Evolutionary conservation across 2,329 filamentous ascomycete genomes (phyloP), one percentile per base, ranked within the genome.

Genomic region (Ascochyta rabiei): DNA sequence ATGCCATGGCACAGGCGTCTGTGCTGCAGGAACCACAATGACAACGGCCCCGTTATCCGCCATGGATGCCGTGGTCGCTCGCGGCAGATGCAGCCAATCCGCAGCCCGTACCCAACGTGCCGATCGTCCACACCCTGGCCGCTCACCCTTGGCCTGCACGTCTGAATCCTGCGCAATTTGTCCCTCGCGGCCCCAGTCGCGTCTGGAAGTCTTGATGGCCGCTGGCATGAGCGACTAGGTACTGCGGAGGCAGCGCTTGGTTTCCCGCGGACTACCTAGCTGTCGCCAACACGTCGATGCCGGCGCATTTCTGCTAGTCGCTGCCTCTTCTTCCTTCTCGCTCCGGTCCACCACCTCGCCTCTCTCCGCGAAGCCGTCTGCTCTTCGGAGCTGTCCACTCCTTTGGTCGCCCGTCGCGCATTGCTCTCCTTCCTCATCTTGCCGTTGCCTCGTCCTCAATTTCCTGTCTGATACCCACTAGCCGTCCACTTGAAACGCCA

Each of bases 371-470:
- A 59, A 56, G 44, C 52, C 47, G 56, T 66, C 74, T 70, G 72
- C 68, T 74, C 72, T 69, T 59, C 58, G 58, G 68, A 71, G 74
- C 74, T 66, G 74, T 76, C 74, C 74, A 69, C 66, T 76, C 74
- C 69, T 76, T 76, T 64, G 47, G 55, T 33, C 26, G 53, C 42
- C 56, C 49, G 55, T 33, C 26, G 53, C 42, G 56, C 49, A 47
- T 50, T 31, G 43, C 49, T 59, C 51, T 60, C 62, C 44, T 55
- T 49, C 38, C 47, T 60, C 44, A 64, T 61, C 47, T 56, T 41
- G 52, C 61, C 63, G 46, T 56, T 68, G 59, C 54, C 66, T 64
- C 54, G 48, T 60, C 59, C 48, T 49, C 55, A 57, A 55, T 64
- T 59, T 63, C 37, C 53, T 46, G 60, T 58, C 58, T 71, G 68